These are phyloP conservation scores for Athelia psychrophila DNA, from an alignment of 1,284 basidiomycete species.

Conservation along the genomic window DNA sequence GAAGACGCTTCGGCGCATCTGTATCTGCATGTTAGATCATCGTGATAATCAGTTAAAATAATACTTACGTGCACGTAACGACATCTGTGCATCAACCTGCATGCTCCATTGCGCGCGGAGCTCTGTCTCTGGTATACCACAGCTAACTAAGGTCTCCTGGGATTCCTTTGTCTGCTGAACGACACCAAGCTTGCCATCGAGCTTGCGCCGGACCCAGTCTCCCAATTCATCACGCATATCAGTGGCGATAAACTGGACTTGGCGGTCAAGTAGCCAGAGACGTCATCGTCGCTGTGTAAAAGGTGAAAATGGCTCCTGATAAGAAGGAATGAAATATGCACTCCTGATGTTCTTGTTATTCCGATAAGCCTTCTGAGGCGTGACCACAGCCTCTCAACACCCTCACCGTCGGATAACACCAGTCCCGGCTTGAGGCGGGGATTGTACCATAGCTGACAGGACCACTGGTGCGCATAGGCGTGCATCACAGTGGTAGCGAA, in stretches of 20 bases:
- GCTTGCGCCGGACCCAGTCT: constrained; percentile 14
- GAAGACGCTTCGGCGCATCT: constrained; percentile 14
- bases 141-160: background rate
- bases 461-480: constrained; percentile 19
- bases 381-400: constrained; percentile 15
- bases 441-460: constrained; percentile 17
- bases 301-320: background rate
- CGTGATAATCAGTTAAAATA: background rate
- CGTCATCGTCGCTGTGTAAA: constrained; percentile 14
- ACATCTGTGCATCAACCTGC: constrained; percentile 11
- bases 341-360: background rate
- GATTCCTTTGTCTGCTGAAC: background rate
- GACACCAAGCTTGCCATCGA: background rate
- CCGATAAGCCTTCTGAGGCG: constrained; percentile 5
- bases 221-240: constrained; percentile 15
- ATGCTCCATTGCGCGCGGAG: constrained; percentile 11
- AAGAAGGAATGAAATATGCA: background rate
- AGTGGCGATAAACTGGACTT: constrained; percentile 14
- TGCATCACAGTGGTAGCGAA: constrained; percentile 13
- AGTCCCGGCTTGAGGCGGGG: constrained; percentile 8
- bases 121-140: background rate
- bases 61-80: constrained; percentile 10
- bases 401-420: constrained; percentile 16
- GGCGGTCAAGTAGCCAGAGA: constrained; percentile 26
- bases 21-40: constrained; percentile 1